Conservation (phyloP, 768 basidiomycete species). For the Rhizopogon vinicolor region DNA sequence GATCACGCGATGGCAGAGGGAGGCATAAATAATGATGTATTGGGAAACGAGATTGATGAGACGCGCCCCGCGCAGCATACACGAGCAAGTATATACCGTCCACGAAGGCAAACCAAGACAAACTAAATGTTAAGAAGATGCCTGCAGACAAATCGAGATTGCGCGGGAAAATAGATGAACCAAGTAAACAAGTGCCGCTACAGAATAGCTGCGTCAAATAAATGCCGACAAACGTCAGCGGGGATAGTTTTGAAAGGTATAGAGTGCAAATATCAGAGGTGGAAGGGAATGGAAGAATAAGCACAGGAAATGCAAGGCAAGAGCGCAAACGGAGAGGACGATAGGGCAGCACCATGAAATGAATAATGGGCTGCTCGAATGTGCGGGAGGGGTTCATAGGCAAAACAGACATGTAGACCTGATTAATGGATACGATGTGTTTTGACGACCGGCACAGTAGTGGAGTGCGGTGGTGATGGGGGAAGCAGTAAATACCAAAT, state of each 20-base stretch:
- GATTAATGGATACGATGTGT: slow-evolving; percentile 30
- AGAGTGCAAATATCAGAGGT: slow-evolving; percentile 22
- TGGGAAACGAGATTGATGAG: slow-evolving; percentile 17
- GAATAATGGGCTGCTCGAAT: slow-evolving; percentile 15
- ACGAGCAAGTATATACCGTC: slow-evolving; percentile 24
- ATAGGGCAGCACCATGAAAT: slow-evolving; percentile 20
- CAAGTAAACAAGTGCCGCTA: neutral
- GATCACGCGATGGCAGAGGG: neutral
- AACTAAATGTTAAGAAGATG: slow-evolving; percentile 23
- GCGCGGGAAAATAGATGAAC: slow-evolving; percentile 1
- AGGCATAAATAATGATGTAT: slow-evolving; percentile 20
- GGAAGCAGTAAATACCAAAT: neutral
- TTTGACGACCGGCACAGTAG: slow-evolving; percentile 12
- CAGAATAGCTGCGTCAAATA: slow-evolving; percentile 19
- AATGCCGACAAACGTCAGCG: slow-evolving; percentile 19
- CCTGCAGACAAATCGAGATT: slow-evolving; percentile 13
- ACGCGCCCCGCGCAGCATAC: slow-evolving; percentile 27
- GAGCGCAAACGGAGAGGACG: slow-evolving; percentile 9
- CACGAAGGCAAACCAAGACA: slow-evolving; percentile 13
- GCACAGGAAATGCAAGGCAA: slow-evolving; percentile 11
- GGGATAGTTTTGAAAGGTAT: slow-evolving; percentile 25
- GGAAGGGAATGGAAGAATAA: slow-evolving; percentile 12
- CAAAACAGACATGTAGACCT: slow-evolving; percentile 31
- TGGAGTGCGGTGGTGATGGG: neutral
- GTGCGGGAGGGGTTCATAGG: slow-evolving; percentile 16